A percentile compares a stretch with the other conserved stretches of the same genome.
Evolutionary conservation across 108 stramenopile species (phyloP).

Genomic region (Cylindrotheca closterium): DNA sequence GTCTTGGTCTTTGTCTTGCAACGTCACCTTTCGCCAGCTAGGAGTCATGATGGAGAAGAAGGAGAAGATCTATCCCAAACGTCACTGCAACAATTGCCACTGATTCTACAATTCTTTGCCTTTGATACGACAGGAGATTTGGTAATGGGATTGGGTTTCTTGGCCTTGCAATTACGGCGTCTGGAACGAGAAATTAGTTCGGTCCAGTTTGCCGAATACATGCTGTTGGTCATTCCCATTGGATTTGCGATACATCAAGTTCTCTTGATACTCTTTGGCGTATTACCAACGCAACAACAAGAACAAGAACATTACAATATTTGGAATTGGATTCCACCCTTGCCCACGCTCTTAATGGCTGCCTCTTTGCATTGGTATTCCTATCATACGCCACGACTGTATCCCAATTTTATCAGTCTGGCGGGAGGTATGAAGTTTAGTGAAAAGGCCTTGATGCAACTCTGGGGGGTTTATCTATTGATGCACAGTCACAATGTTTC

Average conservation of each 20-base stretch:
- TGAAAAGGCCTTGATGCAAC: conserved; percentile 63
- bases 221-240: conserved; percentile 26
- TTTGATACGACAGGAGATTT: conserved; percentile 61
- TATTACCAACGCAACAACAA: conserved; percentile 4
- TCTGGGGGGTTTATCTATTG: conserved; percentile 37
- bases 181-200: conserved; percentile 80
- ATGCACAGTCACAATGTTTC: background rate
- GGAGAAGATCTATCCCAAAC: conserved; percentile 24
- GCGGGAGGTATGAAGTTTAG: conserved; percentile 60
- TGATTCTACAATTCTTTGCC: conserved; percentile 47
- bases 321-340: background rate
- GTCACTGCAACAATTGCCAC: conserved; percentile 8
- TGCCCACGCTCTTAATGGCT: conserved; percentile 30
- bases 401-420: conserved; percentile 59
- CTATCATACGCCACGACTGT: conserved; percentile 56
- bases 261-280: conserved; percentile 21
- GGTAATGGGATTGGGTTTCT: conserved; percentile 46
- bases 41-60: conserved; percentile 17
- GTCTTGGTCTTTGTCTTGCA: conserved; percentile 32
- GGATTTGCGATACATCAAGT: background rate
- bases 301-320: conserved; percentile 37
- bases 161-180: conserved; percentile 45
- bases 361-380: conserved; percentile 57
- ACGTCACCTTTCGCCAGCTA: background rate
- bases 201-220: conserved; percentile 48